Evolutionary conservation across 163 green algal species (phyloP).

Genomic region (Prototheca wickerhamii): DNA sequence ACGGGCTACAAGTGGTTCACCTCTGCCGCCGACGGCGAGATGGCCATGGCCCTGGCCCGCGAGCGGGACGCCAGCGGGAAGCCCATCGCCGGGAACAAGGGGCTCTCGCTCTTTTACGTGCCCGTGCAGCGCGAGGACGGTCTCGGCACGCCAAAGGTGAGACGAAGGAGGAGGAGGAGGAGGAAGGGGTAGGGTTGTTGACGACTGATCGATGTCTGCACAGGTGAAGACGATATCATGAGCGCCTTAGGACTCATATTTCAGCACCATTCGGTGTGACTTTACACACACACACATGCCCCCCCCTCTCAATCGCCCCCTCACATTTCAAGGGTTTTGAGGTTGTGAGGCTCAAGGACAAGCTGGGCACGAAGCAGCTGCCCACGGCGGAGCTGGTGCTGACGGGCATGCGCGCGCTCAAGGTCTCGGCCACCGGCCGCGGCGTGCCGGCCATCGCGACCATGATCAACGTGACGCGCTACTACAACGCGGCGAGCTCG

Average conservation of each 20-base stretch:
- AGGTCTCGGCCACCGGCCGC: conserved; percentile 10
- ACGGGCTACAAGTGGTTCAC: conserved; percentile 27
- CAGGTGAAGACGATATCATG: too few species aligned
- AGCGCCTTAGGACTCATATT: too few species aligned
- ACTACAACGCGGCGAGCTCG: conserved; percentile 13
- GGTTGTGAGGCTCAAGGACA: conserved; percentile 23
- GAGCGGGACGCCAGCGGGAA: conserved; percentile 1
- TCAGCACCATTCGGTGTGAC: too few species aligned
- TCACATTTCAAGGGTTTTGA: conserved; percentile 10
- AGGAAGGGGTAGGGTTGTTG: not conserved
- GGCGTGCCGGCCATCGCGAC: conserved; percentile 14
- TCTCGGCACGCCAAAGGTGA: conserved; percentile 6
- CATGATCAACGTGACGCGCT: conserved; percentile 23
- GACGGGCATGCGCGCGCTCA: conserved; percentile 1
- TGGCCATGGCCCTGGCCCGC: conserved; percentile 12
- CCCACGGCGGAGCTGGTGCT: conserved; percentile 20
- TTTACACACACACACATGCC: too few species aligned
- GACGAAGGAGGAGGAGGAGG: not conserved
- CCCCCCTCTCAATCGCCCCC: not conserved
- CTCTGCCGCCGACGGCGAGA: conserved; percentile 18
- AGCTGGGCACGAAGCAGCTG: conserved; percentile 27
- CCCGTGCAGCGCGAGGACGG: conserved; percentile 6
- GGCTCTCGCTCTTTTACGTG: conserved; percentile 16
- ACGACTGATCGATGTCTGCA: not conserved
- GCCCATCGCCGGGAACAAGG: not conserved